A percentile compares a stretch with the other conserved stretches of the same genome.
Conservation (phyloP, 495 filamentous ascomycete species). For the Chlorociboria aeruginascens region DNA sequence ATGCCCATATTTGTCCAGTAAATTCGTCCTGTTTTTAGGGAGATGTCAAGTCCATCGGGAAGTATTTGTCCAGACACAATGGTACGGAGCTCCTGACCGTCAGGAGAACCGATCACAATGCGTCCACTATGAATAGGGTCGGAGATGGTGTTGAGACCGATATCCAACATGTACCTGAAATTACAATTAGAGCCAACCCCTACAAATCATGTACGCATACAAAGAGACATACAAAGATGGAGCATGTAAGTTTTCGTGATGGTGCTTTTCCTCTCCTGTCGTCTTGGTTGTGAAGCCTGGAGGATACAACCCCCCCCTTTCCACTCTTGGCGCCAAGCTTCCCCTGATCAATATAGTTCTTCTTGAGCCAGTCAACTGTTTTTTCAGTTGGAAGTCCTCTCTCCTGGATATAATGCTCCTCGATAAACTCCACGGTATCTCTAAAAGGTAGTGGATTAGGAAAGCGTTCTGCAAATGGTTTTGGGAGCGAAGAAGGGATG, state of each 20-base stretch:
- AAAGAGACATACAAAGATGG: slow-evolving; percentile 1
- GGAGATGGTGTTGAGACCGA: not conserved
- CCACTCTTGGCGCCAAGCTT: slow-evolving; percentile 22
- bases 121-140: slow-evolving; percentile 2
- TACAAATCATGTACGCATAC: too few species aligned
- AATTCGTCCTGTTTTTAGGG: slow-evolving; percentile 22
- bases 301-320: slow-evolving; percentile 18
- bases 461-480: too few species aligned
- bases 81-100: slow-evolving; percentile 12
- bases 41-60: slow-evolving; percentile 38
- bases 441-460: too few species aligned
- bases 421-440: slow-evolving; percentile 35
- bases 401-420: slow-evolving; percentile 31
- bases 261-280: not conserved
- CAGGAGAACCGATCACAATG: slow-evolving; percentile 6
- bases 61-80: slow-evolving; percentile 24
- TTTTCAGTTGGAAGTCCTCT: slow-evolving; percentile 24
- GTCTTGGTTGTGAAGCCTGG: slow-evolving; percentile 2
- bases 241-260: slow-evolving; percentile 5
- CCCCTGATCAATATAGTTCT: slow-evolving; percentile 29
- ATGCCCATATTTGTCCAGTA: slow-evolving; percentile 46
- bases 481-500: too few species aligned
- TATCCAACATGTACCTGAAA: slow-evolving; percentile 7
- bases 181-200: not conserved
- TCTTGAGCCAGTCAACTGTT: slow-evolving; percentile 29